Percentiles rank a stretch among this genome's conserved stretches.
Evolutionary conservation across 2,329 filamentous ascomycete species (phyloP).

Genomic region (Stachybotrys elegans): DNA sequence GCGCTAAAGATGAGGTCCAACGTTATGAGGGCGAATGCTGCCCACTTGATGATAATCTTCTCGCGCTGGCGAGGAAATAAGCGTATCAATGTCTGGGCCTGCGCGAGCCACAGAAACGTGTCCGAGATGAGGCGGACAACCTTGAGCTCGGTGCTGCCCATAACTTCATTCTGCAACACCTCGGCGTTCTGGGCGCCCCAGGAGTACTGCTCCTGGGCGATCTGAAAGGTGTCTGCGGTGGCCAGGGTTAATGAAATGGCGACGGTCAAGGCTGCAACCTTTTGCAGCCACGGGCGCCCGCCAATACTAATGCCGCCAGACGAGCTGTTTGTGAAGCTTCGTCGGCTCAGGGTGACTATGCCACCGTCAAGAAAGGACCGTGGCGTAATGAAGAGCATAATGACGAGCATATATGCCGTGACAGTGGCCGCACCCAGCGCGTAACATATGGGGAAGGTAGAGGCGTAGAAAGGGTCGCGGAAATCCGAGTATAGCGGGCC

Average conservation of each 20-base stretch:
- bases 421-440: constrained; percentile 88
- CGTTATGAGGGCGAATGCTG: constrained; percentile 87
- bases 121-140: constrained; percentile 90
- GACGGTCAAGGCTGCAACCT: constrained; percentile 68
- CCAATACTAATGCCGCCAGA: constrained; percentile 79
- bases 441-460: constrained; percentile 88
- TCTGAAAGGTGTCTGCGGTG: constrained; percentile 82
- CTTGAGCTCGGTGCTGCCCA: constrained; percentile 80
- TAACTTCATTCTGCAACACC: constrained; percentile 70
- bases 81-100: constrained; percentile 93
- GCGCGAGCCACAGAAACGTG: constrained; percentile 94
- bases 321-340: constrained; percentile 80
- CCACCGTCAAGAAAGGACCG: constrained; percentile 87
- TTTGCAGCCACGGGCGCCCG: constrained; percentile 89
- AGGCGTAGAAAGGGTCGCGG: constrained; percentile 86
- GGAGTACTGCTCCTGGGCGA: constrained; percentile 76
- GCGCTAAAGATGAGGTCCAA: constrained; percentile 88
- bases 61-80: constrained; percentile 95
- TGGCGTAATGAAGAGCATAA: constrained; percentile 93
- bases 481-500: constrained; percentile 55
- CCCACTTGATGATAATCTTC: constrained; percentile 98
- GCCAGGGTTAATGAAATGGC: constrained; percentile 88
- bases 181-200: constrained; percentile 75
- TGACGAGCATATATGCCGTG: constrained; percentile 84
- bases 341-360: constrained; percentile 71